Evolutionary conservation across 495 filamentous ascomycete species (phyloP), one percentile per base, ranked within the genome.

Genomic region (Articulospora tetracladia): DNA sequence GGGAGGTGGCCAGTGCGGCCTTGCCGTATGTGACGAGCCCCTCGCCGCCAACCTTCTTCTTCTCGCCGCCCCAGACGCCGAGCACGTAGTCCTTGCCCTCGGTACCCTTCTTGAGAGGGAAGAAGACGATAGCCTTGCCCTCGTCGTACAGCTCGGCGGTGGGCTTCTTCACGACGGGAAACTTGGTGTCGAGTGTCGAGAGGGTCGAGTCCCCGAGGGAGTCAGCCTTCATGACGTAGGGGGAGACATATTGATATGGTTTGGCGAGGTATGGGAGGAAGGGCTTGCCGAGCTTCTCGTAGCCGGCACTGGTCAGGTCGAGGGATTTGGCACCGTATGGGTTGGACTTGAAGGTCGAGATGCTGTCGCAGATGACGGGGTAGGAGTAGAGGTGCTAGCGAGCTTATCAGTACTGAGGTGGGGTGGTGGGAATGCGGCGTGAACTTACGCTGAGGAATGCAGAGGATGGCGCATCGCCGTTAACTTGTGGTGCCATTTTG

Each of bases 101-200:
- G n/a, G 73, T 76, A 12, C 81, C 83, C 52, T 91, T 72, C 25
- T 79, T 79, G 48, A 88, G 69, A 15, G 93, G 93, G 67, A 86
- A 82, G 61, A 78, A 80, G 30, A 85, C 82, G n/a, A 81, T 73
- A 61, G 82, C 76, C 65, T 84, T 78, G 67, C 89, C 81, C 13
- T 83, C 85, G 59, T 74, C 78, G 70, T 85, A 82, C 58, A 98
- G 80, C 71, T 90, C 90, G 39, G 84, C 74, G 11, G 91, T 92
- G 22, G 93, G 86, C 73, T 96, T 88, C 78, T 91, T 96, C 66
- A 98, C 84, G 67, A 89, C 81, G 26, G 94, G 94, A 77, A 97
- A 91, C 60, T 76, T 84, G 55, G 79, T 69, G 60, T 98, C 94
- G 63, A 97, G 82, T 65, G 83, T 84, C 58, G 67, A 78, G 62